phyloP scores from a whole-genome alignment of 192 early-diverging fungal species.

The Oehlia diaphana region DNA sequence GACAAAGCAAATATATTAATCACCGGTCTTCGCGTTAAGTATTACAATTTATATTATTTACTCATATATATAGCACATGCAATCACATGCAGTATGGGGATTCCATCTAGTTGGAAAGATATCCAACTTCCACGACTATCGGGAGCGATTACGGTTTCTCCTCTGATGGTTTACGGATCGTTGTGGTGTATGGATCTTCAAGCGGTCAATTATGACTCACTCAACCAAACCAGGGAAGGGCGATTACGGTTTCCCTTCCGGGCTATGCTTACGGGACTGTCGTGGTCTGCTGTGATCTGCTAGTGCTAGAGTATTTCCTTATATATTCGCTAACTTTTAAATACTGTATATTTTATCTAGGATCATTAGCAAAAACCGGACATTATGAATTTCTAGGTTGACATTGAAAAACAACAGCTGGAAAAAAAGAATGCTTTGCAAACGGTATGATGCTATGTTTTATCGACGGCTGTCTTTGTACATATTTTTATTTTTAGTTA shows the following conservation, averaged over 20 bases:
- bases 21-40: no score
- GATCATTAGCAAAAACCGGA: not conserved
- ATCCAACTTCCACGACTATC: constrained; percentile 12
- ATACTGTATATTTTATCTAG: no score
- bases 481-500: constrained; percentile 2
- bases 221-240: no score
- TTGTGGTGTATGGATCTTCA: constrained; percentile 19
- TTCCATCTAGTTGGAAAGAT: constrained; percentile 16
- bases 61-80: not conserved
- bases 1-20: no score
- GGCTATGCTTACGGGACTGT: constrained; percentile 13
- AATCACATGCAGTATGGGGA: constrained; percentile 11
- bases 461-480: not conserved
- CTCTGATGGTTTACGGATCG: constrained; percentile 18
- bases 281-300: constrained; percentile 4
- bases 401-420: constrained; percentile 8
- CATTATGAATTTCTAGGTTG: not conserved
- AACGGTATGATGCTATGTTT: not conserved
- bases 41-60: no score
- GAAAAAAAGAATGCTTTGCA: constrained; percentile 8
- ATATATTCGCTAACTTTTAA: not conserved
- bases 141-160: not conserved
- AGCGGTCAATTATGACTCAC: not conserved
- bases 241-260: not conserved
- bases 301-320: constrained; percentile 1